Evolutionary conservation across 2,329 filamentous ascomycete species (phyloP), one percentile per base, ranked within the genome.

Genomic region (Aspergillus flavus): DNA sequence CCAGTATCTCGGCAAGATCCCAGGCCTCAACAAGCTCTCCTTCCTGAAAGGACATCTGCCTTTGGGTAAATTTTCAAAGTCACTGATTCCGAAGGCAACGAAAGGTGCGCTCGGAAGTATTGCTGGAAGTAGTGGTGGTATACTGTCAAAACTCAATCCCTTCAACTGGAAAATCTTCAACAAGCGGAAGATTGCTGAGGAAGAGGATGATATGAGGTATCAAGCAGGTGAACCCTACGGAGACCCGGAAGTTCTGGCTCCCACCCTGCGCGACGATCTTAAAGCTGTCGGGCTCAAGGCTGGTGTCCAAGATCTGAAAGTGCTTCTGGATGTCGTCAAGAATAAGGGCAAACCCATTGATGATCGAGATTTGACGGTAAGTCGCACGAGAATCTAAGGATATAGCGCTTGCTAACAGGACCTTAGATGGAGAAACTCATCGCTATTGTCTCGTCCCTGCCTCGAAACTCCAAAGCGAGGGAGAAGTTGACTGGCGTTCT

Each of bases 231-330:
- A 54, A 11, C 54, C 45, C 28, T 61, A 61, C 58, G 62, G 62
- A 9, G 61, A 62, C 36, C 58, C 59, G 23, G 55, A 56, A 2
- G 69, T 68, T 59, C 90, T 93, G 77, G 90, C 89, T 4, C 88
- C 88, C 68, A 88, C 93, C 67, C 82, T 81, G 5, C 83, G 86
- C 58, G 86, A 85, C 66, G 91, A 94, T 70, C 91, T 92, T 68
- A 82, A 86, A 63, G 93, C 90, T 90, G 88, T 91, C 19, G 82
- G 91, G 28, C 36, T 64, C 21, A 64, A 62, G 23, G 66, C 83
- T 87, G 41, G 56, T 3, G 41, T 56, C 12, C 59, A 55, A 39
- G 62, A 64, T 21, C 55, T 64, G 23, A 56, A 52, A 19, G 59
- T 61, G 34, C 39, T 64, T 23, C n/a, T 64, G 30, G 41, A 59